Evolutionary conservation across 495 filamentous ascomycete species (phyloP).

Genomic region (Aspergillus wentii): DNA sequence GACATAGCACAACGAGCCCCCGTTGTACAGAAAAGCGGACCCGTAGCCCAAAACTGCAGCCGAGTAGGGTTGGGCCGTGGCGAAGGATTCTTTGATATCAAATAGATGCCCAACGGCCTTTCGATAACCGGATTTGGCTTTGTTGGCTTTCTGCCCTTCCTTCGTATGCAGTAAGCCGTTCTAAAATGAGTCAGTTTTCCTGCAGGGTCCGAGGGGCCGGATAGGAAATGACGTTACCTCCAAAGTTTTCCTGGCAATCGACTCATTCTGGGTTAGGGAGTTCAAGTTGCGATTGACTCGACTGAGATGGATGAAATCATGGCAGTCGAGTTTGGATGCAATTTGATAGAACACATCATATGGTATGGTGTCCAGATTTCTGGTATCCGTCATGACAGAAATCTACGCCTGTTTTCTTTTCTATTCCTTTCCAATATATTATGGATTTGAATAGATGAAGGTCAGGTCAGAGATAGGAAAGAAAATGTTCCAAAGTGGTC

Average conservation of each 20-base stretch:
- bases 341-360: slow-evolving; percentile 63
- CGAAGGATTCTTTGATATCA: slow-evolving; percentile 57
- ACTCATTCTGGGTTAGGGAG: slow-evolving; percentile 51
- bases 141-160: slow-evolving; percentile 51
- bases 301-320: slow-evolving; percentile 38
- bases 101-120: slow-evolving; percentile 54
- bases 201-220: slow-evolving; percentile 4
- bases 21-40: slow-evolving; percentile 56
- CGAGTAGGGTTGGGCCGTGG: slow-evolving; percentile 58
- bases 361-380: slow-evolving; percentile 42
- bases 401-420: background rate
- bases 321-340: slow-evolving; percentile 36
- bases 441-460: too few relatives aligned
- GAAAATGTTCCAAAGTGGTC: too few relatives aligned
- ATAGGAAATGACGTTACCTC: slow-evolving; percentile 37
- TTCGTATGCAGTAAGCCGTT: slow-evolving; percentile 49
- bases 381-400: slow-evolving; percentile 16
- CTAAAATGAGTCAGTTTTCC: slow-evolving; percentile 27
- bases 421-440: background rate
- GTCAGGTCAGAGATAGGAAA: too few relatives aligned
- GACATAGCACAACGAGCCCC: slow-evolving; percentile 61
- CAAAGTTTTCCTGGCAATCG: slow-evolving; percentile 55
- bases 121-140: slow-evolving; percentile 42
- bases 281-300: slow-evolving; percentile 49
- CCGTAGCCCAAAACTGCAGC: slow-evolving; percentile 55